A percentile compares a stretch with the other conserved stretches of the same genome.
Conservation (phyloP, 1,284 basidiomycete species). For the Sanghuangporus sanghuang region DNA sequence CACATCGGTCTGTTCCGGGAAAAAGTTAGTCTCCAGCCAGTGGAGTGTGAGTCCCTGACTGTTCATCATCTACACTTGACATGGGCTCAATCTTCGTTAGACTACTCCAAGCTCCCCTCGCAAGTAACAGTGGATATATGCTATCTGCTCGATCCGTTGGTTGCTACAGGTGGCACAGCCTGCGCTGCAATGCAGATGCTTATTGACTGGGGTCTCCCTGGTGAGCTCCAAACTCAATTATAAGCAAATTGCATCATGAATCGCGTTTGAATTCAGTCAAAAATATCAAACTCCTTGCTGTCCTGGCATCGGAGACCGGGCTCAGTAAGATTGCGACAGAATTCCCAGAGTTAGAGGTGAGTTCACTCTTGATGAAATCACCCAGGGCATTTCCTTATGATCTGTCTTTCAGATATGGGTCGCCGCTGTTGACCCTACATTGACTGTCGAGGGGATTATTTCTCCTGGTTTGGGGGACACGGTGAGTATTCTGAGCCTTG, state of each 20-base stretch:
- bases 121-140: conserved; percentile 76
- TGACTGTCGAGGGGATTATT: conserved; percentile 75
- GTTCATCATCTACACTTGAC: neutral
- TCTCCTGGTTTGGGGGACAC: conserved; percentile 87
- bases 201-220: conserved; percentile 77
- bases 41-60: conserved; percentile 64
- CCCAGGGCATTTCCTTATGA: neutral
- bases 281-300: conserved; percentile 79
- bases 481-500: conserved; percentile 37
- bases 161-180: conserved; percentile 94
- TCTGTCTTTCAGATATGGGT: conserved; percentile 67
- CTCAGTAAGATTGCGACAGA: conserved; percentile 59
- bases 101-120: conserved; percentile 89
- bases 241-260: neutral
- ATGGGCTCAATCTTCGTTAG: conserved; percentile 32
- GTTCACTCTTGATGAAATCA: neutral
- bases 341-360: conserved; percentile 80
- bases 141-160: conserved; percentile 84
- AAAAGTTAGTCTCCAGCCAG: conserved; percentile 85
- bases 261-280: conserved; percentile 36
- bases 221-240: conserved; percentile 32
- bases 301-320: conserved; percentile 78
- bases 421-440: conserved; percentile 69
- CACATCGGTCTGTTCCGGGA: conserved; percentile 90
- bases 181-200: conserved; percentile 83